Conservation (phyloP, 441 rosid species). For the Brassica hybrid region DNA sequence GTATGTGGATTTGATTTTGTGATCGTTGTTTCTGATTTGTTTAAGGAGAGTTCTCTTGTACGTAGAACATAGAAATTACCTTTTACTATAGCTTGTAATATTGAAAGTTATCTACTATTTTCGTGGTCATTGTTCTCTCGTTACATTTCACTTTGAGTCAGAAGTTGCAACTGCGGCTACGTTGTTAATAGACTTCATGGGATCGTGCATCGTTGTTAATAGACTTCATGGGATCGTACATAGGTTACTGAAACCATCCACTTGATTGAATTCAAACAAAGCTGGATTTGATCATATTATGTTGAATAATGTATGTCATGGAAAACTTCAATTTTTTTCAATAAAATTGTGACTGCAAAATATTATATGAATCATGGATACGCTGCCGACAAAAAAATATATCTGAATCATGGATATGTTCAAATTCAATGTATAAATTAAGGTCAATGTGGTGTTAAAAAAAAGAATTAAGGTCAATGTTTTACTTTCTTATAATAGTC, state of each 20-base stretch:
- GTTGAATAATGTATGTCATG: background rate
- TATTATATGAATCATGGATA: background rate
- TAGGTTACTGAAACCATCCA: background rate
- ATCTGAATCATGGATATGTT: background rate
- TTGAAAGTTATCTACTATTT: slow-evolving; percentile 16
- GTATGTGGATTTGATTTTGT: slow-evolving; percentile 30
- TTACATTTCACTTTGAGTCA: background rate
- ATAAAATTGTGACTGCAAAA: background rate
- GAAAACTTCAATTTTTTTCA: background rate
- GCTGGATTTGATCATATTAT: background rate
- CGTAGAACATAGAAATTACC: slow-evolving; percentile 34
- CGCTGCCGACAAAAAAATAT: background rate
- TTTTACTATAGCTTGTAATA: slow-evolving; percentile 33
- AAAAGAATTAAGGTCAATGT: background rate
- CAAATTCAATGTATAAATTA: background rate
- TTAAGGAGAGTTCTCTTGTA: slow-evolving; percentile 30
- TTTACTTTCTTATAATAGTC: background rate
- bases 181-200: too few relatives aligned
- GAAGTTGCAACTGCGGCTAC: background rate
- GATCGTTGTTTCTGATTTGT: slow-evolving; percentile 33
- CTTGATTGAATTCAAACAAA: slow-evolving; percentile 11
- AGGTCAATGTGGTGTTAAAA: background rate
- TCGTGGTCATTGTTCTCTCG: slow-evolving; percentile 1
- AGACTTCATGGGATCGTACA: background rate
- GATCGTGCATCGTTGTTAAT: background rate